phyloP scores from a whole-genome alignment of 2,329 filamentous ascomycete genomes.

The Phyllosticta capitalensis region DNA sequence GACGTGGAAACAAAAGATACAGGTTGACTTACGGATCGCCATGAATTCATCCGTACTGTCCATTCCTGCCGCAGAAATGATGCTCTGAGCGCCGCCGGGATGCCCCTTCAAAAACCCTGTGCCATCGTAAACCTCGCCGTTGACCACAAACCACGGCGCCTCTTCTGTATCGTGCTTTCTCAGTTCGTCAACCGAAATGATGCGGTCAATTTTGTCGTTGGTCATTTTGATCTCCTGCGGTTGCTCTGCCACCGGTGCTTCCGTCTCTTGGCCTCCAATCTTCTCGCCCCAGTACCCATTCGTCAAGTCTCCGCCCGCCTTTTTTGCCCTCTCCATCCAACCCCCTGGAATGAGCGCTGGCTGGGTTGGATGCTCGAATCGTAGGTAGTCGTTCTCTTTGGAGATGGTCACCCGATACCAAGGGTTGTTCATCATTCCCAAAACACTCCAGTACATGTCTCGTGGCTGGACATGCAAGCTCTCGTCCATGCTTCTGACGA shows the following conservation, averaged over 20 bases:
- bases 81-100: slow-evolving; percentile 78
- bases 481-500: slow-evolving; percentile 85
- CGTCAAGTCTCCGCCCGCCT: slow-evolving; percentile 64
- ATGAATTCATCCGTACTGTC: slow-evolving; percentile 85
- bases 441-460: slow-evolving; percentile 92
- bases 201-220: slow-evolving; percentile 52
- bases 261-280: slow-evolving; percentile 41
- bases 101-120: slow-evolving; percentile 71
- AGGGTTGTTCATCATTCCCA: slow-evolving; percentile 97
- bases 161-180: slow-evolving; percentile 55
- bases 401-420: slow-evolving; percentile 80
- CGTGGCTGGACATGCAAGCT: slow-evolving; percentile 75
- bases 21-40: slow-evolving; percentile 65
- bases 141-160: slow-evolving; percentile 77
- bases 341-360: slow-evolving; percentile 68
- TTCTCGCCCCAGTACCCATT: slow-evolving; percentile 83
- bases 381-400: slow-evolving; percentile 53
- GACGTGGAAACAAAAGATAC: neutral
- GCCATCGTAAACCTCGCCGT: slow-evolving; percentile 83
- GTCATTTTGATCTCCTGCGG: slow-evolving; percentile 67
- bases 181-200: slow-evolving; percentile 63
- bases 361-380: slow-evolving; percentile 84
- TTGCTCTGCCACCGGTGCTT: slow-evolving; percentile 36
- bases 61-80: slow-evolving; percentile 69
- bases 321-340: slow-evolving; percentile 92